phyloP scores from a whole-genome alignment of 2,329 filamentous ascomycete species.

The Diaporthe vexans region DNA sequence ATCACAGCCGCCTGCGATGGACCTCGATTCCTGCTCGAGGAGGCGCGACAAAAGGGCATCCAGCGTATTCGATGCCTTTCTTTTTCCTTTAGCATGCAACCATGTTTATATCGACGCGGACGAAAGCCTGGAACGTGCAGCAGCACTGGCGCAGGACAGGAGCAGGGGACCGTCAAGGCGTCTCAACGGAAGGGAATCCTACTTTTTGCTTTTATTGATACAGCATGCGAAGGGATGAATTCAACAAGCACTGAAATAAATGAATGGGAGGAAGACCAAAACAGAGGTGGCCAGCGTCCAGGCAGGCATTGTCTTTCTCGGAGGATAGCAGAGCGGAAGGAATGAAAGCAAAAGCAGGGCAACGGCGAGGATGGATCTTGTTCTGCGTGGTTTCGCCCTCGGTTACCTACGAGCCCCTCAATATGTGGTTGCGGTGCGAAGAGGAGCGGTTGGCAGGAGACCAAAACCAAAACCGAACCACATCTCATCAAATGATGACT shows the following conservation, averaged over 20 bases:
- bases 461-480: neutral
- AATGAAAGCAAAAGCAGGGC: neutral
- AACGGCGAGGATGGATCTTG: constrained; percentile 30
- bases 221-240: neutral
- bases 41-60: constrained; percentile 7
- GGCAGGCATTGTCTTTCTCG: neutral
- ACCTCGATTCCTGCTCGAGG: neutral
- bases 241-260: constrained; percentile 5
- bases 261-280: neutral
- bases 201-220: constrained; percentile 24
- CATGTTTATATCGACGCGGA: constrained; percentile 26
- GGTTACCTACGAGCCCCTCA: constrained; percentile 13
- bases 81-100: constrained; percentile 19
- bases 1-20: constrained; percentile 26
- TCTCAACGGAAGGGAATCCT: constrained; percentile 27
- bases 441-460: neutral
- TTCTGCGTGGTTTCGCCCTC: constrained; percentile 15
- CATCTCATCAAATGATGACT: constrained; percentile 34
- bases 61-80: constrained; percentile 5
- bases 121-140: constrained; percentile 7
- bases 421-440: neutral
- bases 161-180: constrained; percentile 29
- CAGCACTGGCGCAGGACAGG: constrained; percentile 34
- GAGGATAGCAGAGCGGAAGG: neutral
- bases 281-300: neutral